phyloP scores from a whole-genome alignment of 257 asterid genomes.

The Solanum chaucha region DNA sequence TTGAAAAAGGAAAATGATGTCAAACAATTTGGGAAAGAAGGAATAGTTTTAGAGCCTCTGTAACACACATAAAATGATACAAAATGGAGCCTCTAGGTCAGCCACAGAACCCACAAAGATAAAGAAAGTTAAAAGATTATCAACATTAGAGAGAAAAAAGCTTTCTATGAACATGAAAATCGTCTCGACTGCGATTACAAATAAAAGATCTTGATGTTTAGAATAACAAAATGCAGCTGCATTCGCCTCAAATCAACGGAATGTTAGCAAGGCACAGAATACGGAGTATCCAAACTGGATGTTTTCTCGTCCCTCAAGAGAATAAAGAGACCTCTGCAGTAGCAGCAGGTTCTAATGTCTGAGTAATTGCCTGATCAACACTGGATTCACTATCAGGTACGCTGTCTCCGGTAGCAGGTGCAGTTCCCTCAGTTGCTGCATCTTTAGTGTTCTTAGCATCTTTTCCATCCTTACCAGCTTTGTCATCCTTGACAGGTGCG shows the following conservation, averaged over 20 bases:
- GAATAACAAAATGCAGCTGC: background rate
- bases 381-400: slow-evolving; percentile 31
- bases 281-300: background rate
- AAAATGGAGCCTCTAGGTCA: background rate
- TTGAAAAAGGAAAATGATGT: background rate
- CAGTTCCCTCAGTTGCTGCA: slow-evolving; percentile 11
- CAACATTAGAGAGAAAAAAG: background rate
- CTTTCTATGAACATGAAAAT: background rate
- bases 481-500: background rate
- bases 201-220: background rate
- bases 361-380: slow-evolving; percentile 10
- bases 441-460: slow-evolving; percentile 39
- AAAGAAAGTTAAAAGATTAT: background rate
- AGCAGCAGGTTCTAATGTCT: slow-evolving; percentile 23
- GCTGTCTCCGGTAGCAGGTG: background rate
- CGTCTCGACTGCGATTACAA: background rate
- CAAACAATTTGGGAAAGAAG: background rate
- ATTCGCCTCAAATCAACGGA: background rate
- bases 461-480: slow-evolving; percentile 16
- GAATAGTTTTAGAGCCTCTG: background rate
- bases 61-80: background rate
- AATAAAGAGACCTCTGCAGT: background rate
- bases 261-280: background rate
- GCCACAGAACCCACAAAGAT: background rate
- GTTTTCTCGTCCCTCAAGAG: background rate